phyloP scores from a whole-genome alignment of 352 stramenopile genomes.

The Pythium phragmitis region DNA sequence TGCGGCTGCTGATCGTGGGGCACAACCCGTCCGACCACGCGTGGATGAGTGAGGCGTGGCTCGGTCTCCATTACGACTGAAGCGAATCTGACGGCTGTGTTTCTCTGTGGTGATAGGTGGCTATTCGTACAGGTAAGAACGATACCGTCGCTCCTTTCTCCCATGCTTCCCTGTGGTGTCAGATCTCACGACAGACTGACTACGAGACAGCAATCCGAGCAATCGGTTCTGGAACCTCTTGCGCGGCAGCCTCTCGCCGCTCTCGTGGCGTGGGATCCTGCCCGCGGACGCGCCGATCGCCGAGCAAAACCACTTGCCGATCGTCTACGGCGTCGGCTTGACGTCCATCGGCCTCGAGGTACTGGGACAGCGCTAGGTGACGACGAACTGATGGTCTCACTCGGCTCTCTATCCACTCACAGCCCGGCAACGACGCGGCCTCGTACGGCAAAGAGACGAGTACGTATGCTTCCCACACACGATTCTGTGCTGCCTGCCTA shows the following conservation, averaged over 20 bases:
- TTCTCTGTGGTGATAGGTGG: slow-evolving; percentile 24
- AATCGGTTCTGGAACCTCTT: slow-evolving; percentile 90
- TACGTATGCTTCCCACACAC: slow-evolving; percentile 27
- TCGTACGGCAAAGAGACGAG: slow-evolving; percentile 74
- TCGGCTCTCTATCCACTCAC: not conserved
- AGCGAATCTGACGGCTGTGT: not conserved
- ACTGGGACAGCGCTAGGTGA: not conserved
- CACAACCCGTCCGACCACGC: slow-evolving; percentile 90
- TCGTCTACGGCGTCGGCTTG: slow-evolving; percentile 65
- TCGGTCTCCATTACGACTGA: not conserved
- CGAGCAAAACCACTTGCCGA: slow-evolving; percentile 75
- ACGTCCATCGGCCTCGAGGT: slow-evolving; percentile 85
- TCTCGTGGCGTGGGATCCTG: slow-evolving; percentile 64
- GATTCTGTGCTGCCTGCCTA: not conserved
- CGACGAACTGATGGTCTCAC: no score
- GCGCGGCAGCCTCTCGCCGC: slow-evolving; percentile 53
- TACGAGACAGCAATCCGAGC: slow-evolving; percentile 58
- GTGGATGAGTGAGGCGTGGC: slow-evolving; percentile 34
- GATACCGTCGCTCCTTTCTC: not conserved
- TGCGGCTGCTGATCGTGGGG: slow-evolving; percentile 83
- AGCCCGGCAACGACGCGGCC: slow-evolving; percentile 84
- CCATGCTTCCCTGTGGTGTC: not conserved
- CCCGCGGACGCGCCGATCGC: slow-evolving; percentile 49
- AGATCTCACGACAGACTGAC: not conserved
- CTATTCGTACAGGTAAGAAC: slow-evolving; percentile 57